Evolutionary conservation across 805 yeast species (phyloP).

Genomic region (Candida peoriensis): DNA sequence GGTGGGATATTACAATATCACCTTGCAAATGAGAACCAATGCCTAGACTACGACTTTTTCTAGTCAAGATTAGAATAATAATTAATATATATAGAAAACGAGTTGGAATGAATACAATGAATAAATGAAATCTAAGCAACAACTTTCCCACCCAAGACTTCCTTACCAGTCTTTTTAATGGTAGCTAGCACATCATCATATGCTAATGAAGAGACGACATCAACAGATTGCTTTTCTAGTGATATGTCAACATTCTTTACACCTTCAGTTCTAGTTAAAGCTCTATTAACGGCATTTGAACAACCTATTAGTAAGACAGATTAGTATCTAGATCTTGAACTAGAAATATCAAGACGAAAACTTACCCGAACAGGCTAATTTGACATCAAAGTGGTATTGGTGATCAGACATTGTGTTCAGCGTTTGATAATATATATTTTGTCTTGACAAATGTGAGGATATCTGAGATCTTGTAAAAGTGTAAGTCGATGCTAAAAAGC

Average conservation of each 20-base stretch:
- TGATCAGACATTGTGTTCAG: constrained; percentile 39
- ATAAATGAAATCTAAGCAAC: constrained; percentile 22
- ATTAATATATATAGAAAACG: too few relatives aligned
- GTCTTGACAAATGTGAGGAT: too few relatives aligned
- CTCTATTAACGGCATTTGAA: constrained; percentile 80
- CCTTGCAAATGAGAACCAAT: constrained; percentile 29
- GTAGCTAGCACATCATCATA: constrained; percentile 78
- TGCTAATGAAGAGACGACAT: constrained; percentile 59
- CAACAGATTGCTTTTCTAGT: constrained; percentile 76
- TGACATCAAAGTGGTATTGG: constrained; percentile 74
- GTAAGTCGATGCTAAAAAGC: too few relatives aligned
- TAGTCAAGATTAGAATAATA: too few relatives aligned
- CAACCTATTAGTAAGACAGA: constrained; percentile 58
- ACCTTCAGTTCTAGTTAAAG: constrained; percentile 63
- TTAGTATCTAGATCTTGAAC: too few relatives aligned
- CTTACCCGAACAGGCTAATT: constrained; percentile 74
- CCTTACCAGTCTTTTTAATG: constrained; percentile 88
- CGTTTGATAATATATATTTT: too few relatives aligned
- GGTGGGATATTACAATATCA: constrained; percentile 54
- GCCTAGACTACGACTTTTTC: constrained; percentile 36
- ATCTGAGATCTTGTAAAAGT: too few relatives aligned
- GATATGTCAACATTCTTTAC: constrained; percentile 71
- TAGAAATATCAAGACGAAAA: constrained; percentile 1
- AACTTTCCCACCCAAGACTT: constrained; percentile 60
- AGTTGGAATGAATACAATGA: not conserved